Evolutionary conservation across 129 eudicot genomes (phyloP).

Genomic region (Artemisia tridentata): DNA sequence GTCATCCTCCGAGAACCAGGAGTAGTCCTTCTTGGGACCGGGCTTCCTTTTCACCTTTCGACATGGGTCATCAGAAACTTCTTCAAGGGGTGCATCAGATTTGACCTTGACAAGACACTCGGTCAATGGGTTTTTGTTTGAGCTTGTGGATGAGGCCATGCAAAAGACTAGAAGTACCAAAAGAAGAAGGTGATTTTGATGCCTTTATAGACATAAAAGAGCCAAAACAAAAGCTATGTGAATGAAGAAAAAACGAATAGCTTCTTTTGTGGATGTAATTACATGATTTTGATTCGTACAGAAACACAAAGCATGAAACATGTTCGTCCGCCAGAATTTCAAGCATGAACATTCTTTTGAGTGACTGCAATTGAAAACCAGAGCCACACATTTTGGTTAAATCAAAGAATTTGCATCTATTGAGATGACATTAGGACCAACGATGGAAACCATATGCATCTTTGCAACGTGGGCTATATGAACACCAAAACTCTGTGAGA

Average conservation of each 20-base stretch:
- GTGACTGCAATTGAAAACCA: neutral
- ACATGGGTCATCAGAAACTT: neutral
- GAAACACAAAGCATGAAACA: conserved; percentile 10
- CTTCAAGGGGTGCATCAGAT: conserved; percentile 10
- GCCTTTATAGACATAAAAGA: conserved; percentile 16
- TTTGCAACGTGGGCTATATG: neutral
- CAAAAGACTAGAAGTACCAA: neutral
- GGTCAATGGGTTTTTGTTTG: neutral
- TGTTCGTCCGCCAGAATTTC: neutral
- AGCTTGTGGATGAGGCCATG: conserved; percentile 5
- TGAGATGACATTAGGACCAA: neutral
- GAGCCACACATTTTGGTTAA: neutral
- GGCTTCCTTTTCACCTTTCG: neutral
- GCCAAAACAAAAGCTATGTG: neutral
- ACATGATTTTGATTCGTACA: conserved; percentile 10
- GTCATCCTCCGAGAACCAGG: conserved; percentile 19
- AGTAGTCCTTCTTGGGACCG: conserved; percentile 21
- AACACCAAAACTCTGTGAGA: neutral
- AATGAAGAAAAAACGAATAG: neutral
- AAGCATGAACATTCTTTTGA: neutral
- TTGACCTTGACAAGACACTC: conserved; percentile 16
- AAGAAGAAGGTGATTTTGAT: neutral
- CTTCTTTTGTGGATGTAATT: conserved; percentile 4
- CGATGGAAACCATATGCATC: neutral
- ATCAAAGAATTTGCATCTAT: neutral